These are phyloP conservation scores for Ophiostoma sp. DNA, from an alignment of 2,329 filamentous ascomycete species.

Conservation along the genomic window DNA sequence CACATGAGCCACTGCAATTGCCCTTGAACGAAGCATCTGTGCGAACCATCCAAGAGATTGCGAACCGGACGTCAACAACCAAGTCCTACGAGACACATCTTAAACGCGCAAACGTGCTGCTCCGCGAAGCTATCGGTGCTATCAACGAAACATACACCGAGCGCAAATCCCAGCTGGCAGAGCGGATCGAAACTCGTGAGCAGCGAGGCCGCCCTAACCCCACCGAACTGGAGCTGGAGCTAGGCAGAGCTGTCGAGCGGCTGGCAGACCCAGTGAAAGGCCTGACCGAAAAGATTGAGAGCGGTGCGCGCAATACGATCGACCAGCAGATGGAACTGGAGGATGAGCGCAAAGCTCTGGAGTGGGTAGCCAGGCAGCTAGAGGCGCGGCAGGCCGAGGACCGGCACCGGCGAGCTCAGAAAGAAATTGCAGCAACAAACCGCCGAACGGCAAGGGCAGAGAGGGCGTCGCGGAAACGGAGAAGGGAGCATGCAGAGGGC, in stretches of 20 bases:
- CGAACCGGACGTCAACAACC: constrained; percentile 39
- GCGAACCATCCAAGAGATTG: constrained; percentile 41
- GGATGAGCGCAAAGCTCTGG: constrained; percentile 42
- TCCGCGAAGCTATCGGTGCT: constrained; percentile 41
- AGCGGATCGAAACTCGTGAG: constrained; percentile 35
- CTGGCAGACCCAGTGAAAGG: constrained; percentile 40
- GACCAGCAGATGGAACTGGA: constrained; percentile 48
- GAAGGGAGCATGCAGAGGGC: constrained; percentile 17
- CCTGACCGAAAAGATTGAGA: constrained; percentile 44
- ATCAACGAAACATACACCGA: constrained; percentile 44
- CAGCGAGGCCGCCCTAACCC: constrained; percentile 30
- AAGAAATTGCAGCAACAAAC: constrained; percentile 13
- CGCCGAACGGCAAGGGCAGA: constrained; percentile 18
- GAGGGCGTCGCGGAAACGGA: constrained; percentile 25
- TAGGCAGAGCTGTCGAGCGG: constrained; percentile 36
- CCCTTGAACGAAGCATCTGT: constrained; percentile 41
- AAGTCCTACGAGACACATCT: constrained; percentile 45
- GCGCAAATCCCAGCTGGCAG: constrained; percentile 36
- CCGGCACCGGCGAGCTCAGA: constrained; percentile 16
- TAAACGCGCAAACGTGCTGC: constrained; percentile 40
- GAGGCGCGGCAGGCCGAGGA: constrained; percentile 29
- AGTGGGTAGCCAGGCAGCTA: constrained; percentile 33
- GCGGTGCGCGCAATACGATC: constrained; percentile 44
- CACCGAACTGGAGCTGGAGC: constrained; percentile 27
- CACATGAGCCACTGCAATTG: constrained; percentile 46